phyloP scores from a whole-genome alignment of 495 filamentous ascomycete species.

The Talaromyces borbonicus region DNA sequence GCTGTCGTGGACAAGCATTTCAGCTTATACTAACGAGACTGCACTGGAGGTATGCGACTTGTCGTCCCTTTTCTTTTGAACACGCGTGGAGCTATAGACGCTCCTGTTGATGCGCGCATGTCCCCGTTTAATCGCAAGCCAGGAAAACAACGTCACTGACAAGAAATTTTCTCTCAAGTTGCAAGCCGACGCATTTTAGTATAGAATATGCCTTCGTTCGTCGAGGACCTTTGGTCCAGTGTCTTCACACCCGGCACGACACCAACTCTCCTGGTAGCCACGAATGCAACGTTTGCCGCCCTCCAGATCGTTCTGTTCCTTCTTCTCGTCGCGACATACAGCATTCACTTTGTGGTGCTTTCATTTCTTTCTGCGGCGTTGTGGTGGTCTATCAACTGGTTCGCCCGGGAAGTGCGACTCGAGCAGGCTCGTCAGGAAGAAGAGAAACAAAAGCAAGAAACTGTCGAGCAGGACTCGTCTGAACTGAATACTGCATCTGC shows the following conservation, averaged over 20 bases:
- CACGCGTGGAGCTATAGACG: too few species aligned
- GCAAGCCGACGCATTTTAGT: background rate
- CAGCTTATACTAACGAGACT: too few species aligned
- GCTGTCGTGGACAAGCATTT: too few species aligned
- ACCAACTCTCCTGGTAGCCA: slow-evolving; percentile 76
- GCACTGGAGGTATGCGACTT: too few species aligned
- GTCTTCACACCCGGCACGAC: slow-evolving; percentile 90
- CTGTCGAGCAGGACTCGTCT: slow-evolving; percentile 16
- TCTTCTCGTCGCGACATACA: slow-evolving; percentile 74
- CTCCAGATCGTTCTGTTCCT: slow-evolving; percentile 69
- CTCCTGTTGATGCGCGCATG: too few species aligned
- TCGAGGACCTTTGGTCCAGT: slow-evolving; percentile 76
- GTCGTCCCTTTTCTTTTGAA: too few species aligned
- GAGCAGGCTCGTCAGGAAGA: slow-evolving; percentile 54
- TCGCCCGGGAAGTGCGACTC: slow-evolving; percentile 64
- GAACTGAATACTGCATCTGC: slow-evolving; percentile 20
- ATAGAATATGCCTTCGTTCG: slow-evolving; percentile 40
- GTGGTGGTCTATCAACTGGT: slow-evolving; percentile 96
- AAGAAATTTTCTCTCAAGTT: background rate
- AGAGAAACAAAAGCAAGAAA: slow-evolving; percentile 25
- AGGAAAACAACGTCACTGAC: background rate
- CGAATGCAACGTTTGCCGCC: slow-evolving; percentile 77
- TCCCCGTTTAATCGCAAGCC: too few species aligned
- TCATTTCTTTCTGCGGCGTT: slow-evolving; percentile 68
- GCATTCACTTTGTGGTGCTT: slow-evolving; percentile 77